These are phyloP conservation scores for Petunia hybrid DNA, from an alignment of 305 asterid species.

Conservation along the genomic window DNA sequence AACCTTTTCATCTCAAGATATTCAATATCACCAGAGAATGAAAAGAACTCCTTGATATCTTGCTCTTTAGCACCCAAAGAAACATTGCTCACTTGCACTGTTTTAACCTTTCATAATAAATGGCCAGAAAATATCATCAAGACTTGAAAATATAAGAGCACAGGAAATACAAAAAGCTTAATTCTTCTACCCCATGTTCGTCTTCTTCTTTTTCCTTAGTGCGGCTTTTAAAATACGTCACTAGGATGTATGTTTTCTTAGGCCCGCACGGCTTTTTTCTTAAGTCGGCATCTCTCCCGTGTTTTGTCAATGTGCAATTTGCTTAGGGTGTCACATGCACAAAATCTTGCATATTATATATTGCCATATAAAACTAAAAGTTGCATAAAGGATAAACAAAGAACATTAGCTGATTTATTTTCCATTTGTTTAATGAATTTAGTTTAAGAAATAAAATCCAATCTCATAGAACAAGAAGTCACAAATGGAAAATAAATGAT, in stretches of 20 bases:
- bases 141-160: neutral
- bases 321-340: no score
- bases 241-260: no score
- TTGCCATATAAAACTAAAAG: neutral
- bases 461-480: neutral
- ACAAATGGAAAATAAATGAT: neutral
- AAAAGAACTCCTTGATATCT: constrained; percentile 45
- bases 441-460: neutral
- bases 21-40: constrained; percentile 48
- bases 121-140: neutral
- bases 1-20: constrained; percentile 42
- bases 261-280: no score
- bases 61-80: constrained; percentile 44
- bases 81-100: constrained; percentile 42
- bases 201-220: neutral
- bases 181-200: neutral
- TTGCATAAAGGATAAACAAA: neutral
- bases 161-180: neutral
- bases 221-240: neutral
- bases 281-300: no score
- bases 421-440: neutral
- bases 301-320: no score
- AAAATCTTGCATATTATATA: neutral
- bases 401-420: neutral
- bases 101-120: constrained; percentile 29